Conservation (phyloP, 306 rosid species). For the Astragalus glycyphyllos region DNA sequence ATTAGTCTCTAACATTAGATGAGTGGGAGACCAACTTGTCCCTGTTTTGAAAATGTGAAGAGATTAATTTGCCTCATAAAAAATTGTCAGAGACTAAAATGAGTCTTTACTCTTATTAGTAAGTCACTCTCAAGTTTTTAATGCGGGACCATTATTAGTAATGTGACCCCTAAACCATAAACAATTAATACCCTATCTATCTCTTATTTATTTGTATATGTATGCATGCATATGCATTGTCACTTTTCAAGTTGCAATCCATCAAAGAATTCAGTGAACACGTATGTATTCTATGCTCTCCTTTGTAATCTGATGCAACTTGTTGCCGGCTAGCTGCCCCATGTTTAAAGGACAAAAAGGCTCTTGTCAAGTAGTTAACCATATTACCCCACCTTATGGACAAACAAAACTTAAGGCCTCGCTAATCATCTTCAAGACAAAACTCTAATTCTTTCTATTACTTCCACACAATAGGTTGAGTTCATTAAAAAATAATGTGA, state of each 20-base stretch:
- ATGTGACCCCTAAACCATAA: constrained; percentile 25
- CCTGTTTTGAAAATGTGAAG: no score
- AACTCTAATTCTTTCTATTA: no score
- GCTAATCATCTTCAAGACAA: no score
- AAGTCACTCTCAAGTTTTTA: not conserved
- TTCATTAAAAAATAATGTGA: no score
- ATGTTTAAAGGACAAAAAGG: constrained; percentile 17
- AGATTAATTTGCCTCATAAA: no score
- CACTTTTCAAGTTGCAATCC: constrained; percentile 7
- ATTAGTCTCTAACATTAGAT: no score
- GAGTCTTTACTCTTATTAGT: no score
- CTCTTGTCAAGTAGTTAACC: not conserved
- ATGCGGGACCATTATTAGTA: not conserved
- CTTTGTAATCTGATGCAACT: constrained; percentile 24
- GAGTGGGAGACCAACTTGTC: no score
- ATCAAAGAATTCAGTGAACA: not conserved
- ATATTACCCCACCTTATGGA: not conserved
- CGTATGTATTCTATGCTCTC: not conserved
- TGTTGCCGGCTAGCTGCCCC: constrained; percentile 34
- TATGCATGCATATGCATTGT: not conserved
- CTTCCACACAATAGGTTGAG: no score
- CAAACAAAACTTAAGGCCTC: no score
- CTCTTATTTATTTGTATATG: not conserved
- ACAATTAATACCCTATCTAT: not conserved
- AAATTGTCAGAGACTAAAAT: no score